Evolutionary conservation across 2,329 filamentous ascomycete species (phyloP), one percentile per base, ranked within the genome.

Genomic region (Xylariaceae sp.): DNA sequence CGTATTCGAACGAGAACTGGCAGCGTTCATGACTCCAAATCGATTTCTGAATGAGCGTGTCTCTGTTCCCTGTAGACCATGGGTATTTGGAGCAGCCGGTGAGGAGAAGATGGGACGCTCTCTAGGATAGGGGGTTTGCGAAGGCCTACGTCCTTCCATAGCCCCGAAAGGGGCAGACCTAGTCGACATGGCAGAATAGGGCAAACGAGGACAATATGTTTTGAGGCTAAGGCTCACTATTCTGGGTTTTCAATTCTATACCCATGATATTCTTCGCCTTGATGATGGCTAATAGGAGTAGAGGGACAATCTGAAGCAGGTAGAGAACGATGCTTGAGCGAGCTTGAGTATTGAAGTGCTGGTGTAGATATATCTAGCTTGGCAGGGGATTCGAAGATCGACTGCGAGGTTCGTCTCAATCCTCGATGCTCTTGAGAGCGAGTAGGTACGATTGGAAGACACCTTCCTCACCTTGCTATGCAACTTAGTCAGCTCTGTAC

Each of bases 21-120:
- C 48, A 56, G 55, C 61, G 51, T 57, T 63, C 35, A 60, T 60
- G 51, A 48, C 57, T 51, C 62, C 60, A 13, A 58, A 53, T 13
- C 49, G 52, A 5, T 56, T 30, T 39, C 58, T 63, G 49, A 53
- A 53, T 52, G 62, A 58, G 15, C 57, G 61, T 23, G 10, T 47
- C 45, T 53, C 51, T 23, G 11, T 47, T 48, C 54, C 51, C 23
- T 47, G 57, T 53, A 17, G n/a, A 35, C 41, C 34, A 10, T 58
- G 47, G 37, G 37, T 10, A 11, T 56, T 53, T 41, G 55, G 30
- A 13, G 54, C 60, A 34, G 53, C 53, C 34, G 65, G 63, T 2
- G 63, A 67, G 48, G 67, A 69, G 56, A 63, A 64, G 50, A 60
- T 41, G 45, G 52, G 60, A 11, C 56, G 54, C 35, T 62, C 49